Evolutionary conservation across 2,329 filamentous ascomycete genomes (phyloP), one percentile per base, ranked within the genome.

Genomic region (Diaporthe velutina): DNA sequence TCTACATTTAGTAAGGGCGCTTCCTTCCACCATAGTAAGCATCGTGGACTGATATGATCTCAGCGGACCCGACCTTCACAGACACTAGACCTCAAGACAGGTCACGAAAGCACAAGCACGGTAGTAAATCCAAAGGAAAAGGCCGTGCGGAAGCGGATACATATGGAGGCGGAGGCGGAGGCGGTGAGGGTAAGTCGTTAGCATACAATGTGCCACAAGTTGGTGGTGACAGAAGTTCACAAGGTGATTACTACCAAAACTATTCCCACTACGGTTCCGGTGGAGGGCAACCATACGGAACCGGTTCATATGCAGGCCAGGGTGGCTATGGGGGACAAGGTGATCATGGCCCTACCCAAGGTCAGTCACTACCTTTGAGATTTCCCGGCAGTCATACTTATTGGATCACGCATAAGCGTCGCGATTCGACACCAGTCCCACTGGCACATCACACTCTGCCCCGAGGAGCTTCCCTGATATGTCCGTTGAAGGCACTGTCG

Each of bases 61-160:
- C 45, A 68, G 48, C 40, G 64, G 48, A 52, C 33, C 7, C 64
- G 13, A 25, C 22, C 64, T 54, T 25, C 4, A 6, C 45, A 54
- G 64, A 68, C 48, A 54, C 7, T n/a, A 68, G 50, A 12, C 5
- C n/a, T 5, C 48, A 25, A 35, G 70, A 64, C 22, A 64, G 13
- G 33, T 54, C 70, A 72, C 58, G 70, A 64, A 64, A 64, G 50
- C 57, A 64, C n/a, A 72, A 72, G 33, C 70, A 64, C 22, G 17
- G 48, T 4, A 28, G 64, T 28, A 72, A 72, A 33, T 12, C 45
- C 8, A 72, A 72, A 30, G 70, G 70, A 7, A 72, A 64, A 55
- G 22, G 42, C 45, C 42, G 33, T 5, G 45, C 70, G 68, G 58
- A 74, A 58, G 4, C 38, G 28, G 60, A 67, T 67, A 7, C 17